These are phyloP conservation scores for Ceraceosorus guamensis DNA, from an alignment of 1,284 basidiomycete species.

Conservation along the genomic window DNA sequence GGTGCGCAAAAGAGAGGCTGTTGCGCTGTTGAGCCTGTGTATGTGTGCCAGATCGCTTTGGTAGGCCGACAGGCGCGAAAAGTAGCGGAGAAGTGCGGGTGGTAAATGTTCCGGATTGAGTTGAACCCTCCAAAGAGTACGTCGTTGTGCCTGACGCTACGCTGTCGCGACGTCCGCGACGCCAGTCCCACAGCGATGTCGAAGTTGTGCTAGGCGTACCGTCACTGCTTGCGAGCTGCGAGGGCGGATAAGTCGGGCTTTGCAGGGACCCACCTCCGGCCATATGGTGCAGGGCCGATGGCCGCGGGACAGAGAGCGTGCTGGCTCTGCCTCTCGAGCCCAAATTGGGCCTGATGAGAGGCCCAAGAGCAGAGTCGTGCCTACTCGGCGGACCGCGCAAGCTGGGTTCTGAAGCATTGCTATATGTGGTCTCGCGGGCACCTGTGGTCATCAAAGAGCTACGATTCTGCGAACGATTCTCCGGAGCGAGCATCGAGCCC, in stretches of 20 bases:
- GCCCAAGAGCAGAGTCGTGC: too few species aligned
- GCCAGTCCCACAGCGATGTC: slow-evolving; percentile 11
- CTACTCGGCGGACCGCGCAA: too few species aligned
- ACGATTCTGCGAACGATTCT: too few species aligned
- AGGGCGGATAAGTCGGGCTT: slow-evolving; percentile 4
- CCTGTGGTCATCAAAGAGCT: too few species aligned
- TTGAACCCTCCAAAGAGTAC: neutral
- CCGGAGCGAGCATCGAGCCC: too few species aligned
- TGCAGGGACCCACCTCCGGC: neutral
- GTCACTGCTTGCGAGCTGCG: neutral
- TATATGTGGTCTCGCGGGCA: too few species aligned
- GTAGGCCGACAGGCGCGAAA: slow-evolving; percentile 22
- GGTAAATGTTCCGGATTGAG: neutral
- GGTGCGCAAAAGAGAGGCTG: neutral
- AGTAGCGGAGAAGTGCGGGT: slow-evolving; percentile 19
- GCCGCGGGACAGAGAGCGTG: slow-evolving; percentile 19
- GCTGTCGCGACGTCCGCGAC: slow-evolving; percentile 9
- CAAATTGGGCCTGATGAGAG: too few species aligned
- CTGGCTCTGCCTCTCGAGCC: slow-evolving; percentile 9
- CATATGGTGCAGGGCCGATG: slow-evolving; percentile 7
- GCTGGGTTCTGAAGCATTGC: too few species aligned
- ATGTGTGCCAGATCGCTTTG: slow-evolving; percentile 9
- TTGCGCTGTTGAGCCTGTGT: slow-evolving; percentile 3
- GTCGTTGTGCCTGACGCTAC: neutral
- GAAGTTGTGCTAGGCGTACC: slow-evolving; percentile 1